Conservation (phyloP, 805 yeast species). For the Spathaspora gorwiae region DNA sequence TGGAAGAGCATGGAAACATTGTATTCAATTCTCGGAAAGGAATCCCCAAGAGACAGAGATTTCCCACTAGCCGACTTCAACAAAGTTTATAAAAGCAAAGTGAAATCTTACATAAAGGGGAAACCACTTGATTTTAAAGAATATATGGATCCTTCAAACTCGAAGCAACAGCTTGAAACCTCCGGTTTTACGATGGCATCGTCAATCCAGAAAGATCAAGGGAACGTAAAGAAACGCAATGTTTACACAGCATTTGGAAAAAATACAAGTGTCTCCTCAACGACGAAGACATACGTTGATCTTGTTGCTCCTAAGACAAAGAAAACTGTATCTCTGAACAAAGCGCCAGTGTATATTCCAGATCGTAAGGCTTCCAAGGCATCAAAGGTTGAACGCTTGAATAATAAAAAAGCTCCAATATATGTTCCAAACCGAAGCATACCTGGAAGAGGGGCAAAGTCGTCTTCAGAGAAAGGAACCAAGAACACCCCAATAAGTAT, state of each 20-base stretch:
- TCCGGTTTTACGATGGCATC: too few species aligned
- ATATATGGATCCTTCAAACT: background rate
- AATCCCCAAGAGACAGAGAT: background rate
- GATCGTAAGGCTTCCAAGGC: conserved; percentile 1
- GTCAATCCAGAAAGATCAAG: too few species aligned
- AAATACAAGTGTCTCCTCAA: too few species aligned
- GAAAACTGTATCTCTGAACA: conserved; percentile 1
- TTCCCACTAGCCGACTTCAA: conserved; percentile 6
- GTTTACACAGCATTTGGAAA: too few species aligned
- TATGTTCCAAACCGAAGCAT: conserved; percentile 6
- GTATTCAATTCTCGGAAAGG: conserved; percentile 12
- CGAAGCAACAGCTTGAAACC: too few species aligned
- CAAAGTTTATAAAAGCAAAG: conserved; percentile 11
- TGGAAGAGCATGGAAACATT: conserved; percentile 13
- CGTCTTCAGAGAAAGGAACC: too few species aligned
- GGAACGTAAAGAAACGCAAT: too few species aligned
- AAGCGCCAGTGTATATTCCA: conserved; percentile 34
- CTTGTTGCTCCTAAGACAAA: too few species aligned
- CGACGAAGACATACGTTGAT: too few species aligned
- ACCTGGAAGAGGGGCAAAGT: too few species aligned
- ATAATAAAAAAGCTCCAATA: conserved; percentile 5
- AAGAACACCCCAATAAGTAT: too few species aligned
- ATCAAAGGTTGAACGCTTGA: too few species aligned
- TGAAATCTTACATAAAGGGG: conserved; percentile 5
- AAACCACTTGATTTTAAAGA: background rate